Conservation (phyloP, 2,329 filamentous ascomycete genomes). For the Colletotrichum sp. region DNA sequence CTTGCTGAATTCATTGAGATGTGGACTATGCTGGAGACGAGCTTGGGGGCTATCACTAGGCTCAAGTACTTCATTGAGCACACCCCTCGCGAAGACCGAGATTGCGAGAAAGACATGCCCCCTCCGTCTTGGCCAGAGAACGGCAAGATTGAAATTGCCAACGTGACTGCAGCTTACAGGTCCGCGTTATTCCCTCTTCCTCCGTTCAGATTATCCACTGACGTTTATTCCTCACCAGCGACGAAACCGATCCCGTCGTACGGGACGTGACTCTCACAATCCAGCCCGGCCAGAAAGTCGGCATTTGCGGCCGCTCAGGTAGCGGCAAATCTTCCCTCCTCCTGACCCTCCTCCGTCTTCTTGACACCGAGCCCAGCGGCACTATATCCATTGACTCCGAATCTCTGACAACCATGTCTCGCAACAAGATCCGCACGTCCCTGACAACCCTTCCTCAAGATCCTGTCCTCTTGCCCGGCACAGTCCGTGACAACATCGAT, state of each 20-base stretch:
- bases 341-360: constrained; percentile 49
- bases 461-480: constrained; percentile 48
- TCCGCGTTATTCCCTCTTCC: neutral
- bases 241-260: constrained; percentile 19
- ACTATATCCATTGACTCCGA: constrained; percentile 48
- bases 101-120: neutral
- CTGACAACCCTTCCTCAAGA: constrained; percentile 55
- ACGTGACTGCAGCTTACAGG: constrained; percentile 30
- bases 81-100: constrained; percentile 31
- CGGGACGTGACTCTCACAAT: constrained; percentile 22
- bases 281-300: constrained; percentile 49
- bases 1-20: constrained; percentile 33
- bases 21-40: constrained; percentile 42
- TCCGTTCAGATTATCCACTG: neutral
- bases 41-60: constrained; percentile 37
- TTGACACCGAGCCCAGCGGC: constrained; percentile 38
- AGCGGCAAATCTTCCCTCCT: constrained; percentile 58
- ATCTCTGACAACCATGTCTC: constrained; percentile 44
- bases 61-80: constrained; percentile 30
- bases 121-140: constrained; percentile 29
- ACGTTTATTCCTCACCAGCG: constrained; percentile 26
- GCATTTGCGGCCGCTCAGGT: constrained; percentile 56
- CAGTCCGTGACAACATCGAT: constrained; percentile 52
- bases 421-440: constrained; percentile 44
- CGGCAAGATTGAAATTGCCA: constrained; percentile 30